phyloP scores from a whole-genome alignment of 2,329 filamentous ascomycete genomes.

The Talaromyces piceae region DNA sequence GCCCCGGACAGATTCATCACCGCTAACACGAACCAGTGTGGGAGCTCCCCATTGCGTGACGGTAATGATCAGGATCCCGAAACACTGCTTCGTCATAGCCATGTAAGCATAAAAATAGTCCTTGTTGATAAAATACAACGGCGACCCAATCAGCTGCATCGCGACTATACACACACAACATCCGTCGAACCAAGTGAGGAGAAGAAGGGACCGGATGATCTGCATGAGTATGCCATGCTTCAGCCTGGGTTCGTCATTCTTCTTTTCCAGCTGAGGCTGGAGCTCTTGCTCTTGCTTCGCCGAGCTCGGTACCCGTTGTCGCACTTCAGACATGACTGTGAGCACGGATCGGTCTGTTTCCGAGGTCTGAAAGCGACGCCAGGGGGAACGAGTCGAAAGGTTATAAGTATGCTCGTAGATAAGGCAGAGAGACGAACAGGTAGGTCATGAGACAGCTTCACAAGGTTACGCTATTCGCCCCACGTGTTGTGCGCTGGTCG shows the following conservation, averaged over 20 bases:
- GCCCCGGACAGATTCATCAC: conserved; percentile 53
- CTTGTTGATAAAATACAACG: conserved; percentile 54
- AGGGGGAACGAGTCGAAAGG: background rate
- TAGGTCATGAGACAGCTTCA: background rate
- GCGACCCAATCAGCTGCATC: conserved; percentile 54
- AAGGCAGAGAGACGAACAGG: too few relatives aligned
- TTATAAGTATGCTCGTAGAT: background rate
- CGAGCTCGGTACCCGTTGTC: conserved; percentile 23
- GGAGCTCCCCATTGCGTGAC: conserved; percentile 58
- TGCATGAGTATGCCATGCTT: conserved; percentile 42
- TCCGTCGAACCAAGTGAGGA: conserved; percentile 39
- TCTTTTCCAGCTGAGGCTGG: conserved; percentile 17
- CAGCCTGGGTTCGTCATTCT: conserved; percentile 24
- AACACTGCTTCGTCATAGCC: conserved; percentile 58
- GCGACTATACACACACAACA: conserved; percentile 39
- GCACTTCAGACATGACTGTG: conserved; percentile 25
- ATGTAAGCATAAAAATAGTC: conserved; percentile 58
- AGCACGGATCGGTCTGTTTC: background rate
- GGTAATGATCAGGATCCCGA: conserved; percentile 55
- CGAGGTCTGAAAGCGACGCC: background rate
- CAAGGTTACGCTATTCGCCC: background rate
- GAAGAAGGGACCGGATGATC: conserved; percentile 36
- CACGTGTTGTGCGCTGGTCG: background rate
- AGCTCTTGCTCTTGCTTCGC: conserved; percentile 13
- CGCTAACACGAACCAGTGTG: conserved; percentile 55